Conservation (phyloP, 1,139 yeast genomes). For the Debaryomyces subglobosus region DNA sequence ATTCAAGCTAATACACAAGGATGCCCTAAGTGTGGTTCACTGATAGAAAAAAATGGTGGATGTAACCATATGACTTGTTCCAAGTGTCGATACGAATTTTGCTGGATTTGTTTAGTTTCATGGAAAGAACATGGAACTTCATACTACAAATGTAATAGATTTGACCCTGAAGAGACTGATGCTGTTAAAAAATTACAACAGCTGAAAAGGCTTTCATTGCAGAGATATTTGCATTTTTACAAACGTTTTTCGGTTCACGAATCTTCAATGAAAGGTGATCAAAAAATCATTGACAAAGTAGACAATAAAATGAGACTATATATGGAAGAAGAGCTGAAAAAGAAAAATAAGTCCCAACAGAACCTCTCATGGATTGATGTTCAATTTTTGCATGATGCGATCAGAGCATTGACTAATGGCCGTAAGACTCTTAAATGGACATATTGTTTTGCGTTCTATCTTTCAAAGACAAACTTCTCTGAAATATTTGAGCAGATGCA, state of each 20-base stretch:
- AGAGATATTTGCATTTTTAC: conserved; percentile 77
- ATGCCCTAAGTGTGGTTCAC: conserved; percentile 69
- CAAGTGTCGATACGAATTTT: conserved; percentile 77
- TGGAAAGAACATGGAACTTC: conserved; percentile 76
- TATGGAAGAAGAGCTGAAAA: conserved; percentile 45
- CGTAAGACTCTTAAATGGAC: conserved; percentile 89
- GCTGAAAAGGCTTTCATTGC: conserved; percentile 46
- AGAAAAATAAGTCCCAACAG: conserved; percentile 19
- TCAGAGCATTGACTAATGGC: conserved; percentile 64
- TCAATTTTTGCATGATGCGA: conserved; percentile 77
- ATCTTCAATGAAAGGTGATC: conserved; percentile 75
- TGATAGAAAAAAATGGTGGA: conserved; percentile 88
- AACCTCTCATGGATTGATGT: conserved; percentile 87
- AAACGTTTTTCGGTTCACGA: conserved; percentile 78
- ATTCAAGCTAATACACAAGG: conserved; percentile 83
- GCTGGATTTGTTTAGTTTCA: conserved; percentile 87
- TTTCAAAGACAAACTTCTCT: conserved; percentile 52
- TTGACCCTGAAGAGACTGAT: conserved; percentile 42
- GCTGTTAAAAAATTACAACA: conserved; percentile 36
- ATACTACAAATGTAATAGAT: conserved; percentile 70
- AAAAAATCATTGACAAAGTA: conserved; percentile 60
- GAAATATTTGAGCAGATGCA: conserved; percentile 77
- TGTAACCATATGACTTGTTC: conserved; percentile 95
- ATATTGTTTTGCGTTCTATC: conserved; percentile 77
- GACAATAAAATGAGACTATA: conserved; percentile 62